Conservation (phyloP, 768 basidiomycete genomes). For the Mycena polygramma region DNA sequence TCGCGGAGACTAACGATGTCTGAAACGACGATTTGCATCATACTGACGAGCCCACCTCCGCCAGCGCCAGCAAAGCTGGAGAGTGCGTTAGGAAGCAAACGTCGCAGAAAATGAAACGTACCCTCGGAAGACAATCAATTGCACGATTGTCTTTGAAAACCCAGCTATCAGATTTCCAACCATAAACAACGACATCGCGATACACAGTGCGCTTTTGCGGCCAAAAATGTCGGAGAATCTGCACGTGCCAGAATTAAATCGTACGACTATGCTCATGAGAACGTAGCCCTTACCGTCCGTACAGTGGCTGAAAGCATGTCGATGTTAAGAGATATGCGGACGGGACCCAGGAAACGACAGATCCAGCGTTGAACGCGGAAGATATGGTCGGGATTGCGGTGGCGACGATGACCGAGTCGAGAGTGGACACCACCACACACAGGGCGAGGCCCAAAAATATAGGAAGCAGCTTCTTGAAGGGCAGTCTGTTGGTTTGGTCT, state of each 20-base stretch:
- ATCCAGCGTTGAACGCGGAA: slow-evolving; percentile 72
- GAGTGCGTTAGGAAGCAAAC: neutral
- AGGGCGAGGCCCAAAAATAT: slow-evolving; percentile 73
- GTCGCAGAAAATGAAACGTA: neutral
- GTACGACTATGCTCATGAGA: neutral
- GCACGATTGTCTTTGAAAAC: slow-evolving; percentile 72
- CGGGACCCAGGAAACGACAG: slow-evolving; percentile 78
- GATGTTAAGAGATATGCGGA: slow-evolving; percentile 79
- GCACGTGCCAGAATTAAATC: neutral
- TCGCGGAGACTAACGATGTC: slow-evolving; percentile 81
- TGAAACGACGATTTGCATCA: slow-evolving; percentile 78
- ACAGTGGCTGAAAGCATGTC: slow-evolving; percentile 71
- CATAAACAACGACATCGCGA: slow-evolving; percentile 74
- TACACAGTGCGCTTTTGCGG: slow-evolving; percentile 69
- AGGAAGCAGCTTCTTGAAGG: slow-evolving; percentile 71
- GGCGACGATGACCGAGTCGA: slow-evolving; percentile 82
- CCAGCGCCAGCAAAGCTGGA: slow-evolving; percentile 70
- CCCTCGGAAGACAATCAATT: slow-evolving; percentile 79
- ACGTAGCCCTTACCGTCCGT: slow-evolving; percentile 55
- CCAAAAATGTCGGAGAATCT: slow-evolving; percentile 75
- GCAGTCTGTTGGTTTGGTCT: slow-evolving; percentile 84
- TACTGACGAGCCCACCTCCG: slow-evolving; percentile 77
- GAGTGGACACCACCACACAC: slow-evolving; percentile 70
- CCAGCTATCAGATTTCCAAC: slow-evolving; percentile 76
- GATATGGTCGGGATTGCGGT: slow-evolving; percentile 83